Conservation (phyloP, 108 stramenopile genomes). For the Cyclotella cryptica region DNA sequence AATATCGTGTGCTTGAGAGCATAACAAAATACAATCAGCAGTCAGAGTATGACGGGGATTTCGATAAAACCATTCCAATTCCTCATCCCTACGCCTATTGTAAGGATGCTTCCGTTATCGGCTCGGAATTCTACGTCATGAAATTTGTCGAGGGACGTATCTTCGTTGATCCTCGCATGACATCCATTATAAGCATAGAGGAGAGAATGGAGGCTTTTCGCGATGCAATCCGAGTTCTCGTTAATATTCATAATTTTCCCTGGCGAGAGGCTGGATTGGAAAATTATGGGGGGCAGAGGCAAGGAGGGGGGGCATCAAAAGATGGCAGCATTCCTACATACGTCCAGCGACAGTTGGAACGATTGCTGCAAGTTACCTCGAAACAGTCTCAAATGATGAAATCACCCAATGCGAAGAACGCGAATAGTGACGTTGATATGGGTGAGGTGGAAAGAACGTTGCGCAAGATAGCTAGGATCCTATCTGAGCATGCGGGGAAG, state of each 20-base stretch:
- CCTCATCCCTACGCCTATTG: conserved; percentile 88
- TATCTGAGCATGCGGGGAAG: conserved; percentile 49
- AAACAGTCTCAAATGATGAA: conserved; percentile 70
- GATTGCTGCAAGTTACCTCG: conserved; percentile 69
- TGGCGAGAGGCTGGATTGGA: conserved; percentile 68
- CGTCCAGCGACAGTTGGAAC: conserved; percentile 79
- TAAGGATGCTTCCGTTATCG: conserved; percentile 75
- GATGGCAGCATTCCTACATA: conserved; percentile 23
- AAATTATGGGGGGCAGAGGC: conserved; percentile 71
- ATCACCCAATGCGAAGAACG: neutral
- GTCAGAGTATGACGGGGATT: conserved; percentile 17
- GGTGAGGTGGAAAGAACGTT: conserved; percentile 33
- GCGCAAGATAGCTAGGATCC: conserved; percentile 50
- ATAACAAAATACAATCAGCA: conserved; percentile 69
- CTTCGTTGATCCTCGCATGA: conserved; percentile 91
- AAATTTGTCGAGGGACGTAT: conserved; percentile 92
- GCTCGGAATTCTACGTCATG: conserved; percentile 98
- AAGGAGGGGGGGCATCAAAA: conserved; percentile 33
- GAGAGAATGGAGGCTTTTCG: conserved; percentile 76
- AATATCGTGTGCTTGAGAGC: conserved; percentile 89
- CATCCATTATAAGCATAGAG: conserved; percentile 41
- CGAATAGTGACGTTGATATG: conserved; percentile 13
- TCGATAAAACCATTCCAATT: conserved; percentile 76
- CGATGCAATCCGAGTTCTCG: conserved; percentile 80
- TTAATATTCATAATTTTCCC: conserved; percentile 74